A percentile compares a stretch with the other conserved stretches of the same genome.
phyloP scores from a whole-genome alignment of 768 basidiomycete species.

The Termitomyces sp. region DNA sequence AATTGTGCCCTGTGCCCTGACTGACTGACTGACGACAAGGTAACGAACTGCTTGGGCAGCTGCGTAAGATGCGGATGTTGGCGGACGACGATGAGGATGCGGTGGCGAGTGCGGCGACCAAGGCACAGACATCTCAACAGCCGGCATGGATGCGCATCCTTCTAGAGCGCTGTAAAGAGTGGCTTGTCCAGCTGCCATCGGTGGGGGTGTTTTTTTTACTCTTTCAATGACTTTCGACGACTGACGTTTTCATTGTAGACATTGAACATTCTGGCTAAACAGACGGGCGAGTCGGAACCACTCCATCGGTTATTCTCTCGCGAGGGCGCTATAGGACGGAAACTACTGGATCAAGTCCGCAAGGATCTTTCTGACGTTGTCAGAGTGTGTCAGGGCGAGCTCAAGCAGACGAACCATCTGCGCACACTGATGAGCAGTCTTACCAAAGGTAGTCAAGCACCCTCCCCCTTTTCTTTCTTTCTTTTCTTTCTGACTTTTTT shows the following conservation, averaged over 20 bases:
- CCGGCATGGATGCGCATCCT: conserved; percentile 95
- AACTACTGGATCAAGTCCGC: conserved; percentile 74
- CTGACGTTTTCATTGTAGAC: conserved; percentile 35
- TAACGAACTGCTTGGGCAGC: conserved; percentile 76
- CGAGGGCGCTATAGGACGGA: conserved; percentile 78
- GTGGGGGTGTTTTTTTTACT: conserved; percentile 40
- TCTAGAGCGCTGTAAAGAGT: conserved; percentile 78
- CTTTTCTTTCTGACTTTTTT: not conserved
- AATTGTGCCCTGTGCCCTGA: conserved; percentile 6
- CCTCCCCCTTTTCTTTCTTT: not conserved
- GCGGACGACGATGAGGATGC: conserved; percentile 82
- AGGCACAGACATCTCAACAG: conserved; percentile 64
- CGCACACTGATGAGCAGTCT: conserved; percentile 87
- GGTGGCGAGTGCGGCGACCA: conserved; percentile 47
- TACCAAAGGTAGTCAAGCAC: conserved; percentile 66
- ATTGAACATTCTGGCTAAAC: conserved; percentile 63
- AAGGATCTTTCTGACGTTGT: conserved; percentile 80
- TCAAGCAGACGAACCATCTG: conserved; percentile 96
- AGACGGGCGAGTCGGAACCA: conserved; percentile 74
- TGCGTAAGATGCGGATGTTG: conserved; percentile 91
- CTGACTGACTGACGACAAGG: conserved; percentile 40
- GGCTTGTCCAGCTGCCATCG: conserved; percentile 73
- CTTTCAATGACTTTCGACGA: not conserved
- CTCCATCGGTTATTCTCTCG: conserved; percentile 86
- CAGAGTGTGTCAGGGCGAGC: conserved; percentile 78